phyloP scores from a whole-genome alignment of 768 basidiomycete genomes.

The Boletus rufocinnamomeus region DNA sequence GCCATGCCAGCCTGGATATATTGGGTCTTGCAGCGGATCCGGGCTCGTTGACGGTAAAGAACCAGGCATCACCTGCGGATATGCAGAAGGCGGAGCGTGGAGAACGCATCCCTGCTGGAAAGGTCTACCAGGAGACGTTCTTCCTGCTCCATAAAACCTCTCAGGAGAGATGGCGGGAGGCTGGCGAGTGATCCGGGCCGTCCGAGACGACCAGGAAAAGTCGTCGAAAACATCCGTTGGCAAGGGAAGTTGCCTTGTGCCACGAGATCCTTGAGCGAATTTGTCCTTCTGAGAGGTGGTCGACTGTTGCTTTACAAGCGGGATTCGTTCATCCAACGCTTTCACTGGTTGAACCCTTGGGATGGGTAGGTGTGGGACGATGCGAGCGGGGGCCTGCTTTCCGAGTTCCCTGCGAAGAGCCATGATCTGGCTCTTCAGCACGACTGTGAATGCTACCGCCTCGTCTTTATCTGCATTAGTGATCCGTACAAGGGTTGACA shows the following conservation, averaged over 20 bases:
- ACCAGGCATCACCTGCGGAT: constrained; percentile 33
- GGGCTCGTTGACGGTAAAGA: constrained; percentile 14
- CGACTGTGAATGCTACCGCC: constrained; percentile 49
- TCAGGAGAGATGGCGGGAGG: neutral
- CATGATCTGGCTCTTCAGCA: constrained; percentile 61
- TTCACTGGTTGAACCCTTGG: neutral
- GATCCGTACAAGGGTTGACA: constrained; percentile 70
- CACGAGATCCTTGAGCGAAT: neutral
- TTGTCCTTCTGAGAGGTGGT: constrained; percentile 4
- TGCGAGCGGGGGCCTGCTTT: constrained; percentile 31
- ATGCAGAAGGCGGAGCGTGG: constrained; percentile 27
- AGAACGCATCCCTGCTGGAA: constrained; percentile 10
- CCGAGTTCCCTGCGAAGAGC: constrained; percentile 67
- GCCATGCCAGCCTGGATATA: neutral
- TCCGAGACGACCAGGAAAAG: neutral
- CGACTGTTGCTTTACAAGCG: neutral
- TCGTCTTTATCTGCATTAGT: constrained; percentile 52
- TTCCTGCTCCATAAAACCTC: neutral
- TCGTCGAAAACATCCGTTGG: neutral
- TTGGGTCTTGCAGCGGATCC: neutral
- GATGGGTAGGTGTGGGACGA: neutral
- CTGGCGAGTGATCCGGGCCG: neutral
- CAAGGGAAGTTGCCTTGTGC: neutral
- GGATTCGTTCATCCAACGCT: neutral
- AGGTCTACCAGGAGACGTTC: neutral